Percentiles rank a stretch among this genome's conserved stretches.
Evolutionary conservation across 139 green algal species (phyloP).

Genomic region (Desmodesmus armatus): DNA sequence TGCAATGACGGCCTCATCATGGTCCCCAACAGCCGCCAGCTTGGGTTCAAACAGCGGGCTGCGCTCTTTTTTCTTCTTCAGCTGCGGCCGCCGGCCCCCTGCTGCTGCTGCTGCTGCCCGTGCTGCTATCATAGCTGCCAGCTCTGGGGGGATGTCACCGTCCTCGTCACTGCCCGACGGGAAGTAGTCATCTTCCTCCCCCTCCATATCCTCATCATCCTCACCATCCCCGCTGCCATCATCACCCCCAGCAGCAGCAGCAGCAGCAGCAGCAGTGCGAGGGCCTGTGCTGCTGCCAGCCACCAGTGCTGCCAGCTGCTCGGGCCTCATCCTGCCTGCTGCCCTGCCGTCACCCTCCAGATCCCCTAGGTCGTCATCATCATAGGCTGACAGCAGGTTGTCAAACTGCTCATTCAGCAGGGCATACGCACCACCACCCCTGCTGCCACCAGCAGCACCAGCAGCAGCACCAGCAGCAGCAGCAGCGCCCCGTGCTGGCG

Average conservation of each 20-base stretch:
- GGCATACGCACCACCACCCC: neutral
- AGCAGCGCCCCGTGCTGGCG: slow-evolving; percentile 40
- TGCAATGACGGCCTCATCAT: slow-evolving; percentile 37
- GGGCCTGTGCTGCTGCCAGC: neutral
- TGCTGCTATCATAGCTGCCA: too few species aligned
- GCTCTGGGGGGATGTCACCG: neutral
- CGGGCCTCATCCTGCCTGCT: neutral
- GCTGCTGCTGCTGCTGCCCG: too few species aligned
- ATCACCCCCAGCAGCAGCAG: slow-evolving; percentile 4
- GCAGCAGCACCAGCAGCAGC: neutral
- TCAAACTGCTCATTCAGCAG: slow-evolving; percentile 49
- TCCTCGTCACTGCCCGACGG: slow-evolving; percentile 45
- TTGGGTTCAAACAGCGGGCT: slow-evolving; percentile 17
- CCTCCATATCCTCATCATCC: slow-evolving; percentile 29
- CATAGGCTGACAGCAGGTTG: slow-evolving; percentile 36
- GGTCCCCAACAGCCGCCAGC: slow-evolving; percentile 41
- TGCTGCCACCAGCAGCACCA: slow-evolving; percentile 8
- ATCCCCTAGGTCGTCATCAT: slow-evolving; percentile 39
- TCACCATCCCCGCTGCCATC: neutral
- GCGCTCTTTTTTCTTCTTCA: neutral
- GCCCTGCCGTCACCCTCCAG: slow-evolving; percentile 32
- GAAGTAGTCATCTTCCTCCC: slow-evolving; percentile 19
- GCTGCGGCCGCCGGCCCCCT: neutral
- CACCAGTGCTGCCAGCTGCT: neutral
- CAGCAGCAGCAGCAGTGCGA: neutral